phyloP scores from a whole-genome alignment of 2,329 filamentous ascomycete genomes.

The Colletotrichum eleusines region DNA sequence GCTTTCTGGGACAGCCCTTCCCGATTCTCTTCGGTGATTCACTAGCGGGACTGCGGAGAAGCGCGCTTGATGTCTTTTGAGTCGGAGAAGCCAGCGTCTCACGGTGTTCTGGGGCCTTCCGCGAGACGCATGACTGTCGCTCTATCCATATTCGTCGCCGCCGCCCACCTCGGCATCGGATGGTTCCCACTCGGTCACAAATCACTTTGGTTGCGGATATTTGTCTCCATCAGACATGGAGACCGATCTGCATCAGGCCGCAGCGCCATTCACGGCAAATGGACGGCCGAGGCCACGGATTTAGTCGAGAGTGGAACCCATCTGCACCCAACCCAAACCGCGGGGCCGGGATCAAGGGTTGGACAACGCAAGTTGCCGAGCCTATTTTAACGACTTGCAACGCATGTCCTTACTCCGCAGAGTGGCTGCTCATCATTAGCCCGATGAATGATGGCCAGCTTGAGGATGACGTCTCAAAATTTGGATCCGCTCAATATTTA shows the following conservation, averaged over 20 bases:
- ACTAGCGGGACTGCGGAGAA: neutral
- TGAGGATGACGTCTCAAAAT: neutral
- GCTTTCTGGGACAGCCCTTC: neutral
- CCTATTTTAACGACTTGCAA: conserved; percentile 42
- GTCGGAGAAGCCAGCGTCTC: neutral
- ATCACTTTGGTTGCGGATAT: conserved; percentile 4
- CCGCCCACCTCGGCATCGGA: neutral
- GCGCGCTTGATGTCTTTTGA: neutral
- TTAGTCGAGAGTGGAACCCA: conserved; percentile 25
- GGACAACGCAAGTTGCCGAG: conserved; percentile 33
- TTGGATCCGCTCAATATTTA: neutral
- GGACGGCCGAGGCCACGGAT: conserved; percentile 19
- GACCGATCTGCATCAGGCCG: conserved; percentile 42
- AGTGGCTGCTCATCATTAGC: neutral
- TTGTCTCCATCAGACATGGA: conserved; percentile 26
- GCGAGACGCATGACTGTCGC: neutral
- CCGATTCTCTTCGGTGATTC: neutral
- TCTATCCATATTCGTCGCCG: neutral
- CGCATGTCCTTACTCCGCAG: conserved; percentile 17
- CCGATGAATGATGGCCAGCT: neutral
- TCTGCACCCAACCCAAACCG: conserved; percentile 42
- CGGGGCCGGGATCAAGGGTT: conserved; percentile 40
- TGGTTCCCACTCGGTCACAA: neutral
- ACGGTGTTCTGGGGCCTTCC: conserved; percentile 1
- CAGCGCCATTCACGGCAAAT: conserved; percentile 20